These are phyloP conservation scores for Isatis lusitanica DNA, from an alignment of 441 rosid species.

Conservation along the genomic window DNA sequence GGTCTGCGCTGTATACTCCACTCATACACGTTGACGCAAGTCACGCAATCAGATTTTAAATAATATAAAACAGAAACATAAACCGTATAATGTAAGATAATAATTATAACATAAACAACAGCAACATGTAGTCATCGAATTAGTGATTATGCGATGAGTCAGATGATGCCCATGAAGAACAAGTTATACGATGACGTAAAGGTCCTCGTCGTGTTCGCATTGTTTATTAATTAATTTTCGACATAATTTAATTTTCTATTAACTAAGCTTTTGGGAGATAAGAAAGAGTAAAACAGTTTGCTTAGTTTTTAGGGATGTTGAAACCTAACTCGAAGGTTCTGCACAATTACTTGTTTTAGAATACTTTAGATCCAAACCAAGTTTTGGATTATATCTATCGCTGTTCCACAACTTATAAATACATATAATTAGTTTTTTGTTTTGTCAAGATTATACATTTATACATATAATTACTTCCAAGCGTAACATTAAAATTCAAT, in stretches of 20 bases:
- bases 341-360: no score
- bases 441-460: no score
- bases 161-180: slow-evolving; percentile 32
- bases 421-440: no score
- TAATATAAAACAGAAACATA: not conserved
- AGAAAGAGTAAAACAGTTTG: not conserved
- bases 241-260: not conserved
- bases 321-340: not conserved
- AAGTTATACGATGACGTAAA: slow-evolving; percentile 36
- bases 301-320: not conserved
- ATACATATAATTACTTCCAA: no score
- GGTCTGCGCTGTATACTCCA: slow-evolving; percentile 6
- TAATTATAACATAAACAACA: not conserved
- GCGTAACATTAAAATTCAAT: no score
- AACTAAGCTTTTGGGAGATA: not conserved
- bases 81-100: not conserved
- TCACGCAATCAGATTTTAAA: not conserved
- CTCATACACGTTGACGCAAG: slow-evolving; percentile 17
- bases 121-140: not conserved
- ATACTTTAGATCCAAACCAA: not conserved
- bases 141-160: slow-evolving; percentile 24
- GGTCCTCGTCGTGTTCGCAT: slow-evolving; percentile 36
- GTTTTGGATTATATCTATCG: not conserved
- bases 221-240: not conserved
- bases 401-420: no score